A percentile compares a stretch with the other conserved stretches of the same genome.
Conservation (phyloP, 2,329 filamentous ascomycete genomes). For the Phaeomoniella chlamydospora region DNA sequence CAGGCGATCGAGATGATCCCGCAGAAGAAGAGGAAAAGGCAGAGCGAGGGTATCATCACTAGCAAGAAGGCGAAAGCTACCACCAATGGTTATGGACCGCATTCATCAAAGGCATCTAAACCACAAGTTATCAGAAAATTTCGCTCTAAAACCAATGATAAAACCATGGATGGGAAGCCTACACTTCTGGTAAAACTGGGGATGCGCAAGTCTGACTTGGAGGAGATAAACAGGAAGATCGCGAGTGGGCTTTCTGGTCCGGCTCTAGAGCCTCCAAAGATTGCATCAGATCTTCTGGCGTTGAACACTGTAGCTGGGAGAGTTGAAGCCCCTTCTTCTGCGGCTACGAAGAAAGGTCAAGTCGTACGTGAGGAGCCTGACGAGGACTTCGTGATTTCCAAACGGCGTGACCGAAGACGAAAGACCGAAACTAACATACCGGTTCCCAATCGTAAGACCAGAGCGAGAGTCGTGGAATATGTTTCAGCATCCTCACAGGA, state of each 20-base stretch:
- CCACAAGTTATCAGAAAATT: slow-evolving; percentile 3
- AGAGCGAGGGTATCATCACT: slow-evolving; percentile 3
- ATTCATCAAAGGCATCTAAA: slow-evolving; percentile 5
- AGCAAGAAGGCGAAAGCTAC: slow-evolving; percentile 3
- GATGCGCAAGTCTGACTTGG: slow-evolving; percentile 10
- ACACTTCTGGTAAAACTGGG: slow-evolving; percentile 12
- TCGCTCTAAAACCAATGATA: background rate
- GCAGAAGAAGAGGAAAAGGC: slow-evolving; percentile 13
- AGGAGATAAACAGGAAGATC: slow-evolving; percentile 6
- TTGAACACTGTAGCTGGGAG: slow-evolving; percentile 13
- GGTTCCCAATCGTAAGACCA: background rate
- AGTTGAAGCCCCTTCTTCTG: slow-evolving; percentile 10
- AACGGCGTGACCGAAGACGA: slow-evolving; percentile 3
- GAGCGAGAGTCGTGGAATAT: slow-evolving; percentile 2
- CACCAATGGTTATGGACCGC: slow-evolving; percentile 5
- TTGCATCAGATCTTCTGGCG: slow-evolving; percentile 12
- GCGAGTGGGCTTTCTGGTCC: slow-evolving; percentile 3
- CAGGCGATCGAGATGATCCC: slow-evolving; percentile 9
- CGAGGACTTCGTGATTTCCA: slow-evolving; percentile 12
- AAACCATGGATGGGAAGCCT: slow-evolving; percentile 6
- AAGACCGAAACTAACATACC: background rate
- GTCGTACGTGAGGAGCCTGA: slow-evolving; percentile 15
- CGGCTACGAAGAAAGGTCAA: slow-evolving; percentile 7
- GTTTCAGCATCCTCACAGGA: background rate
- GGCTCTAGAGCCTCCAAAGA: slow-evolving; percentile 6